phyloP scores from a whole-genome alignment of 208 protist species.

The Wallacemonas sp. region DNA sequence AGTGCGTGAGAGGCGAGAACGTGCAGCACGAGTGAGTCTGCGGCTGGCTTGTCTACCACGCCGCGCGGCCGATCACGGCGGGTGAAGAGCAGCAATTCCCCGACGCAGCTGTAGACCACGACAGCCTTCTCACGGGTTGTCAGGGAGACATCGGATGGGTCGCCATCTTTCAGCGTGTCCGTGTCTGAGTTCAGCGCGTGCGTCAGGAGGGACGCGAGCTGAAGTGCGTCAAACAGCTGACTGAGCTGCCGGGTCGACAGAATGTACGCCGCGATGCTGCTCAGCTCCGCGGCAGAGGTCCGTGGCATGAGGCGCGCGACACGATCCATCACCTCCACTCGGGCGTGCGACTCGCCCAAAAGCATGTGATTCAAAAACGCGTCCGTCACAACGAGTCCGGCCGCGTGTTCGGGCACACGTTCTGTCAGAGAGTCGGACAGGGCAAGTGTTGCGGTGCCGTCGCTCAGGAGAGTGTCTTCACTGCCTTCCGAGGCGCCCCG shows the following conservation, averaged over 20 bases:
- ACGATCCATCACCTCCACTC: conserved; percentile 61
- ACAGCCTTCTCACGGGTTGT: conserved; percentile 48
- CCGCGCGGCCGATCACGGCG: conserved; percentile 51
- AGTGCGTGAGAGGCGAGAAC: conserved; percentile 72
- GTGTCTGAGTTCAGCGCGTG: not conserved
- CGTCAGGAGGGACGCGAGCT: conserved; percentile 24
- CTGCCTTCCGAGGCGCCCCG: not conserved
- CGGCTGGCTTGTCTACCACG: conserved; percentile 46
- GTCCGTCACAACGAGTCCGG: conserved; percentile 22
- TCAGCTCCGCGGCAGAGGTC: conserved; percentile 33
- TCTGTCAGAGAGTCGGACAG: no score
- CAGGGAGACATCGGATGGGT: no score
- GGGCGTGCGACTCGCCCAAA: conserved; percentile 48
- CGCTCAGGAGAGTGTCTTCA: not conserved
- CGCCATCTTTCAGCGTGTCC: conserved; percentile 49
- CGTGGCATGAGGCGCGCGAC: conserved; percentile 61
- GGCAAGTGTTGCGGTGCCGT: no score
- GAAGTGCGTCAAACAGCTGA: conserved; percentile 59
- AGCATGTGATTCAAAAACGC: conserved; percentile 51
- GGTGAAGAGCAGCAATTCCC: conserved; percentile 66
- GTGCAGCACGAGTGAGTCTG: conserved; percentile 73
- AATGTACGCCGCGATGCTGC: conserved; percentile 47
- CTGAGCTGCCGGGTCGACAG: conserved; percentile 50
- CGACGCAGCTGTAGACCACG: conserved; percentile 62
- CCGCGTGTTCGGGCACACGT: not conserved